phyloP scores from a whole-genome alignment of 805 yeast genomes.

The Candida chauliodis region DNA sequence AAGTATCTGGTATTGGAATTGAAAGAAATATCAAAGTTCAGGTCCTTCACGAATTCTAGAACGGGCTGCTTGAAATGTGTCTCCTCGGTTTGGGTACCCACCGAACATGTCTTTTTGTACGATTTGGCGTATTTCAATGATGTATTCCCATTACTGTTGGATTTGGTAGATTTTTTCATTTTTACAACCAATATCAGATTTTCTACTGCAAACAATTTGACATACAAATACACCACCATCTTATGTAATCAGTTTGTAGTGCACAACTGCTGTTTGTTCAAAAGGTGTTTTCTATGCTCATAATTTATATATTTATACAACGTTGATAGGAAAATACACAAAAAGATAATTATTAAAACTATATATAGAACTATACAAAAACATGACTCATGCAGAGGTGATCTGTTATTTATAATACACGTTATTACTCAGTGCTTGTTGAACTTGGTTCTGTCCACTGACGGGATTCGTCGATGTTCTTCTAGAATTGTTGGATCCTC shows the following conservation, averaged over 20 bases:
- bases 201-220: constrained; percentile 12
- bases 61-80: background rate
- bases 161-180: constrained; percentile 6
- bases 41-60: background rate
- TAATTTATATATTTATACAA: too few relatives aligned
- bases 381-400: too few relatives aligned
- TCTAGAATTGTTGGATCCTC: constrained; percentile 59
- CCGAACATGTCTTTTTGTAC: background rate
- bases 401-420: too few relatives aligned
- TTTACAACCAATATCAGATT: constrained; percentile 10
- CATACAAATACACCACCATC: constrained; percentile 10
- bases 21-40: too few relatives aligned
- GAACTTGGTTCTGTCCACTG: constrained; percentile 27
- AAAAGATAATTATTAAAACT: too few relatives aligned
- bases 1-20: background rate
- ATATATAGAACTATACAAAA: too few relatives aligned
- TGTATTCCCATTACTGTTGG: background rate
- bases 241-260: too few relatives aligned
- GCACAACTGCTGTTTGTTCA: too few relatives aligned
- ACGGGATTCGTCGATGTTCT: constrained; percentile 28
- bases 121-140: background rate
- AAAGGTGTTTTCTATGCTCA: too few relatives aligned
- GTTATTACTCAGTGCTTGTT: constrained; percentile 13
- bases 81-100: background rate
- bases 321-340: too few relatives aligned